A percentile compares a stretch with the other conserved stretches of the same genome.
Evolutionary conservation across 495 filamentous ascomycete genomes (phyloP).

Genomic region (Usnea hakonensis): DNA sequence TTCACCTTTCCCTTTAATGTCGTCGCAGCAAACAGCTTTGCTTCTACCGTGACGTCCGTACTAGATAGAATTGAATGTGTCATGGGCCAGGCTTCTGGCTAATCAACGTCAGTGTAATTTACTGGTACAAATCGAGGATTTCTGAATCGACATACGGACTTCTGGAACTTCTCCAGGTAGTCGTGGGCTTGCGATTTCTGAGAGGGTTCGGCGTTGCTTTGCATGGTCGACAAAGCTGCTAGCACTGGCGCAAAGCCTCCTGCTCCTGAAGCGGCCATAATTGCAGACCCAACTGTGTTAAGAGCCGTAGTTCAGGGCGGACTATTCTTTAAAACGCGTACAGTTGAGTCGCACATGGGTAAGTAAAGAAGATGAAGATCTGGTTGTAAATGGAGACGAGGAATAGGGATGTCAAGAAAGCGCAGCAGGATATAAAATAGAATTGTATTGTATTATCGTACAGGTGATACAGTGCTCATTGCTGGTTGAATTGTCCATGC

Average conservation of each 20-base stretch:
- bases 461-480: not conserved
- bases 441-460: not conserved
- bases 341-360: not conserved
- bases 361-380: not conserved
- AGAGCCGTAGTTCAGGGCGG: not conserved
- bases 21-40: constrained; percentile 91
- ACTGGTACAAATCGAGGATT: not conserved
- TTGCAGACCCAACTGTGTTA: constrained; percentile 21
- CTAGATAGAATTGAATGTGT: constrained; percentile 81
- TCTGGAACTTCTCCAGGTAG: constrained; percentile 93
- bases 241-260: constrained; percentile 76
- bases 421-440: not conserved
- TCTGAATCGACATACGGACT: constrained; percentile 62
- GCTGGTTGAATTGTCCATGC: not conserved
- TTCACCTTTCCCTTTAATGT: constrained; percentile 96
- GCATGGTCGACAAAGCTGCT: constrained; percentile 83
- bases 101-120: constrained; percentile 14
- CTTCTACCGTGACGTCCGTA: constrained; percentile 61
- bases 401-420: not conserved
- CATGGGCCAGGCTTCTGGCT: constrained; percentile 84
- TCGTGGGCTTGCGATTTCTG: constrained; percentile 86
- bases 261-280: constrained; percentile 60
- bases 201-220: constrained; percentile 66
- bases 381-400: not conserved
- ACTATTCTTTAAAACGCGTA: not conserved